A percentile compares a stretch with the other conserved stretches of the same genome.
These are phyloP conservation scores for Dictyostelium firmibasis DNA, from an alignment of 78 protist species.

Conservation along the genomic window DNA sequence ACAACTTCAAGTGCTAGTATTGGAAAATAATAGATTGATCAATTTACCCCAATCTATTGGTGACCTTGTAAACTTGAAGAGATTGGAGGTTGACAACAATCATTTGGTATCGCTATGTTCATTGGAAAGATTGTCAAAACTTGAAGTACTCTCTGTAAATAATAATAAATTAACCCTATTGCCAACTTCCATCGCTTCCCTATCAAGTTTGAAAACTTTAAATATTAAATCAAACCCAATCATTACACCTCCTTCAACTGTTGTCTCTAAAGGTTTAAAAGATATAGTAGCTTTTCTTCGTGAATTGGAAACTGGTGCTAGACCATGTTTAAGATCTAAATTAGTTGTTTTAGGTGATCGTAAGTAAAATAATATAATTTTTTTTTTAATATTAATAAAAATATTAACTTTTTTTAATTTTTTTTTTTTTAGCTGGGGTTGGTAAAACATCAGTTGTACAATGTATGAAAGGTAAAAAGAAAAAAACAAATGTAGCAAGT, in stretches of 20 bases:
- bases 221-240: conserved; percentile 71
- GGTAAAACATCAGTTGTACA: conserved; percentile 63
- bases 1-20: conserved; percentile 46
- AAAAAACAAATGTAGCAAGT: conserved; percentile 2
- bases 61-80: conserved; percentile 48
- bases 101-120: conserved; percentile 51
- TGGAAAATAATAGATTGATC: conserved; percentile 54
- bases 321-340: conserved; percentile 70
- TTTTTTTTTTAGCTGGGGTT: conserved; percentile 1
- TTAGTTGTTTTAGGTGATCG: conserved; percentile 61
- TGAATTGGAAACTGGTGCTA: conserved; percentile 74
- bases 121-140: conserved; percentile 45
- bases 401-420: background rate
- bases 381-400: background rate
- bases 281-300: conserved; percentile 51
- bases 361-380: background rate
- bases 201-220: conserved; percentile 26
- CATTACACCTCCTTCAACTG: conserved; percentile 69
- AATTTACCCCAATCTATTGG: conserved; percentile 55
- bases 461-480: conserved; percentile 54
- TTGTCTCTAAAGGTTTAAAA: conserved; percentile 56
- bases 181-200: conserved; percentile 53
- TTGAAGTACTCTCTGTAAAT: conserved; percentile 69
- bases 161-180: conserved; percentile 56
- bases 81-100: conserved; percentile 64